phyloP scores from a whole-genome alignment of 2,329 filamentous ascomycete species.

The Arthroderma sp. region DNA sequence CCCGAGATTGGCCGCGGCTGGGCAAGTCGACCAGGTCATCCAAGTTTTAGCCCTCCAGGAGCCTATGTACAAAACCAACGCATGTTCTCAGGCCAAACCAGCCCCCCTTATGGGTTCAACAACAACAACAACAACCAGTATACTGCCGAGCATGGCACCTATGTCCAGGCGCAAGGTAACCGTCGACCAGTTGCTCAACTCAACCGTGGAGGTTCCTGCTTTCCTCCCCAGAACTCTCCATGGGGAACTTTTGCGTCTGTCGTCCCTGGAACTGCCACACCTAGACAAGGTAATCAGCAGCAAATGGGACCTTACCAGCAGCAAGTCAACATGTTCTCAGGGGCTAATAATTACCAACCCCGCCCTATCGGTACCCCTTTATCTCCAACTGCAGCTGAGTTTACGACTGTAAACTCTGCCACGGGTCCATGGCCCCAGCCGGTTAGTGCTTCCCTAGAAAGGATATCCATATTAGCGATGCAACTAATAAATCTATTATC shows the following conservation, averaged over 20 bases:
- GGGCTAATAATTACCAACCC: slow-evolving; percentile 34
- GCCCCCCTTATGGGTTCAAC: slow-evolving; percentile 19
- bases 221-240: slow-evolving; percentile 20
- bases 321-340: slow-evolving; percentile 22
- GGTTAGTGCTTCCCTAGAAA: slow-evolving; percentile 34
- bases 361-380: slow-evolving; percentile 51
- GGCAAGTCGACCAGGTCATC: slow-evolving; percentile 14
- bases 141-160: slow-evolving; percentile 20
- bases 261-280: slow-evolving; percentile 13
- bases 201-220: slow-evolving; percentile 20
- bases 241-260: slow-evolving; percentile 21
- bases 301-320: slow-evolving; percentile 21
- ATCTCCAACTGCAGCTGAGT: slow-evolving; percentile 62
- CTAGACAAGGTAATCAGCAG: slow-evolving; percentile 19
- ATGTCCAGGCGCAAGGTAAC: slow-evolving; percentile 16
- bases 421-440: slow-evolving; percentile 28
- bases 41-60: slow-evolving; percentile 12
- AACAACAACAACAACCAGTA: slow-evolving; percentile 15
- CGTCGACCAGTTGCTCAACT: slow-evolving; percentile 21
- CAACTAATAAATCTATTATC: no score
- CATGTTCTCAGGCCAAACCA: slow-evolving; percentile 24
- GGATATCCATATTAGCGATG: not conserved
- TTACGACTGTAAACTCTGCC: slow-evolving; percentile 39
- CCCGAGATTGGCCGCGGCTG: slow-evolving; percentile 22
- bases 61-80: slow-evolving; percentile 19